Conservation (phyloP, 768 basidiomycete genomes). For the Suillus subaureus region DNA sequence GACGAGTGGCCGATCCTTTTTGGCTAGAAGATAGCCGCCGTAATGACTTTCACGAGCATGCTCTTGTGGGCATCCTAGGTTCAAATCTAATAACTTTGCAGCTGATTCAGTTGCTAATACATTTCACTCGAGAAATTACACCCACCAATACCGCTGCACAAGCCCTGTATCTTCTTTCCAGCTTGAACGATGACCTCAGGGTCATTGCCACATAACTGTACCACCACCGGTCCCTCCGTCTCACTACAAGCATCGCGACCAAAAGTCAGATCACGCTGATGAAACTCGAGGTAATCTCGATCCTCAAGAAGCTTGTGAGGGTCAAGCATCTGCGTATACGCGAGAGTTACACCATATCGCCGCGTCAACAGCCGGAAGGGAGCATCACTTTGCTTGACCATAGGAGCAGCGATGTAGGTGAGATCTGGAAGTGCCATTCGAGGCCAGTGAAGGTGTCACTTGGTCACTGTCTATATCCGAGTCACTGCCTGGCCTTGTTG, state of each 20-base stretch:
- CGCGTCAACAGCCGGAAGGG: constrained; percentile 69
- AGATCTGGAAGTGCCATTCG: constrained; percentile 22
- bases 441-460: not conserved
- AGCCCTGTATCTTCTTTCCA: constrained; percentile 56
- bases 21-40: constrained; percentile 75
- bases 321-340: constrained; percentile 80
- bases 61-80: constrained; percentile 81
- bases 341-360: constrained; percentile 63
- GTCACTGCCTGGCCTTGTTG: no score
- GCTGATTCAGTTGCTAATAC: constrained; percentile 1
- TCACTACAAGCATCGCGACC: not conserved
- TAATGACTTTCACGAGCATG: constrained; percentile 66
- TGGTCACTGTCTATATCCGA: no score
- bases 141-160: constrained; percentile 74
- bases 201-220: constrained; percentile 75
- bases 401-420: constrained; percentile 62
- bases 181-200: constrained; percentile 61
- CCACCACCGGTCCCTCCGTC: constrained; percentile 52
- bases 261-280: constrained; percentile 54
- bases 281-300: constrained; percentile 62
- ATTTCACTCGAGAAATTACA: constrained; percentile 4
- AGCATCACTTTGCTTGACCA: constrained; percentile 81
- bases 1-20: constrained; percentile 73
- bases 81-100: constrained; percentile 56
- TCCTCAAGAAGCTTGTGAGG: constrained; percentile 65